Evolutionary conservation across 2,329 filamentous ascomycete genomes (phyloP).

Genomic region (Chaetomium globosum): DNA sequence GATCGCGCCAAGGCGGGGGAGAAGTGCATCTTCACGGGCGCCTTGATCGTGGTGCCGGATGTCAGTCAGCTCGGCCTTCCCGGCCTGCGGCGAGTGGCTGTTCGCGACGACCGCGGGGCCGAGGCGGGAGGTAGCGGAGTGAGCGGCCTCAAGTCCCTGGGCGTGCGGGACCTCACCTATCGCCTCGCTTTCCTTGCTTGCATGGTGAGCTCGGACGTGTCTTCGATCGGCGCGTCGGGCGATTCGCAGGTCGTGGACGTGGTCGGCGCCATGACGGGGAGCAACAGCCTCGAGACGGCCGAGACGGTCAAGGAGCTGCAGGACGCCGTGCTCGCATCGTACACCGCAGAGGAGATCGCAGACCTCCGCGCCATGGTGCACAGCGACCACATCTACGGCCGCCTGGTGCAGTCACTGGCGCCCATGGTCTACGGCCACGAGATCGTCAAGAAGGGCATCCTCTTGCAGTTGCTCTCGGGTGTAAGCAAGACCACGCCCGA

Average conservation of each 20-base stretch:
- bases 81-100: conserved; percentile 77
- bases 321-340: conserved; percentile 79
- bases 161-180: conserved; percentile 93
- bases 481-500: conserved; percentile 89
- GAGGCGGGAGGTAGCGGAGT: conserved; percentile 85
- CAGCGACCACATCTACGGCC: conserved; percentile 90
- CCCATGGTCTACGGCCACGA: conserved; percentile 98
- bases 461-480: conserved; percentile 94
- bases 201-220: conserved; percentile 90
- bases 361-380: conserved; percentile 93
- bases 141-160: conserved; percentile 84
- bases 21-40: conserved; percentile 97
- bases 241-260: conserved; percentile 81
- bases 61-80: conserved; percentile 93
- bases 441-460: conserved; percentile 94
- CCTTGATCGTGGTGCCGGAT: conserved; percentile 93
- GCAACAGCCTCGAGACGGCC: conserved; percentile 65
- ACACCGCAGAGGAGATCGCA: conserved; percentile 84
- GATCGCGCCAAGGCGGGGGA: conserved; percentile 96
- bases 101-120: conserved; percentile 79
- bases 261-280: conserved; percentile 78
- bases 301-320: conserved; percentile 83
- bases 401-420: conserved; percentile 88
- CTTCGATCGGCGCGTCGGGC: conserved; percentile 73
- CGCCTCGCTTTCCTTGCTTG: conserved; percentile 94